Conservation (phyloP, 139 green algal species). For the Auxenochlorella pyrenoidosa region DNA sequence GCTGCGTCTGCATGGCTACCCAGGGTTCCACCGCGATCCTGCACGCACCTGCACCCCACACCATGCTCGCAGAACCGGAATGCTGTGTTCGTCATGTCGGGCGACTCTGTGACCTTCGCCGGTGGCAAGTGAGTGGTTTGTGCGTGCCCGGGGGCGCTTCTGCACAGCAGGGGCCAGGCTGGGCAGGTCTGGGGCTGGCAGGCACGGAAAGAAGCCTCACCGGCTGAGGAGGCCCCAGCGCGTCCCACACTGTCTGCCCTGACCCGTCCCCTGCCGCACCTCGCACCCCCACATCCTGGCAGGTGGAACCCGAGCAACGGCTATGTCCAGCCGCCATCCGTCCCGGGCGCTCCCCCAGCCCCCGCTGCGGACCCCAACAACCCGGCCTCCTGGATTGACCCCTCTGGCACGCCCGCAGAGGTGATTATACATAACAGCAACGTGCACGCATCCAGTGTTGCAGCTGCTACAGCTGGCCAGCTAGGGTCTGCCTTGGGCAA, state of each 20-base stretch:
- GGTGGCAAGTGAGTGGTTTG: not conserved
- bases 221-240: no score
- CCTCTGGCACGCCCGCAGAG: slow-evolving; percentile 2
- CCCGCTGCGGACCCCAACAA: not conserved
- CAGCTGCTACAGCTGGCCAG: no score
- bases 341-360: not conserved
- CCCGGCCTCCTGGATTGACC: not conserved
- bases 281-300: not conserved
- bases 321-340: not conserved
- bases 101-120: not conserved
- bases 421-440: not conserved
- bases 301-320: not conserved
- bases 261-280: not conserved
- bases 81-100: not conserved
- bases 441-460: not conserved
- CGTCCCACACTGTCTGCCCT: no score
- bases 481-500: no score
- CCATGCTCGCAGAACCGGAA: no score
- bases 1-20: no score
- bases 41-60: no score
- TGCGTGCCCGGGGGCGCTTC: not conserved
- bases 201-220: no score
- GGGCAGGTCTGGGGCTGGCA: no score
- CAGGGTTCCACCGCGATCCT: no score
- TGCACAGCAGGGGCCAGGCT: no score